Conservation (phyloP, 129 eudicot species). For the Escallonia herrerae region DNA sequence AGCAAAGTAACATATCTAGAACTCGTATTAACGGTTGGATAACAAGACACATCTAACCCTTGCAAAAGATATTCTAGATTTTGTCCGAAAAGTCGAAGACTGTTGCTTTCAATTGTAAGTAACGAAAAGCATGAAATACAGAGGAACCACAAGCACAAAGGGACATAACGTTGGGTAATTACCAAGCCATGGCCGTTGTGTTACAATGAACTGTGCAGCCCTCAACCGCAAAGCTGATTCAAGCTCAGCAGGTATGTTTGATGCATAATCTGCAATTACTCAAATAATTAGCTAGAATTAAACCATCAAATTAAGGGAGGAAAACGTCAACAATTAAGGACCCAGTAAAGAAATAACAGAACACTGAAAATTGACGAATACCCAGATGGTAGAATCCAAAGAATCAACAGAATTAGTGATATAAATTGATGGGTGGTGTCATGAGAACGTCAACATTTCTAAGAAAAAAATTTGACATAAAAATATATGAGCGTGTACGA, state of each 20-base stretch:
- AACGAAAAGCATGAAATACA: not conserved
- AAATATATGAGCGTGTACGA: too few species aligned
- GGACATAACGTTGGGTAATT: not conserved
- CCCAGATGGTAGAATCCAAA: not conserved
- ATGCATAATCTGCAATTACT: constrained; percentile 46
- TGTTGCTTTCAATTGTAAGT: not conserved
- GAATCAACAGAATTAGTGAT: not conserved
- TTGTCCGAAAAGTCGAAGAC: not conserved
- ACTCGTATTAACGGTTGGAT: not conserved
- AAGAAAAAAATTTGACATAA: not conserved
- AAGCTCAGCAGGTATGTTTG: constrained; percentile 64
- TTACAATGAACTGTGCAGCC: constrained; percentile 68
- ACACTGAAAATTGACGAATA: not conserved
- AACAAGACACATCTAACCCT: not conserved
- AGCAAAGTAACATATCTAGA: too few species aligned
- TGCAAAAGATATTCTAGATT: too few species aligned
- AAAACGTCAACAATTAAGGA: not conserved
- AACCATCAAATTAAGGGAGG: not conserved
- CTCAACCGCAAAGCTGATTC: constrained; percentile 68
- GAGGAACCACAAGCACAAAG: not conserved
- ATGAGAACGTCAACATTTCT: not conserved
- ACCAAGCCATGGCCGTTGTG: constrained; percentile 99
- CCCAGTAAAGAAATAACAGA: not conserved
- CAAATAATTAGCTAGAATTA: not conserved
- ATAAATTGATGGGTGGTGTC: not conserved